A percentile compares a stretch with the other conserved stretches of the same genome.
phyloP scores from a whole-genome alignment of 306 rosid genomes.

The Quercus alba region DNA sequence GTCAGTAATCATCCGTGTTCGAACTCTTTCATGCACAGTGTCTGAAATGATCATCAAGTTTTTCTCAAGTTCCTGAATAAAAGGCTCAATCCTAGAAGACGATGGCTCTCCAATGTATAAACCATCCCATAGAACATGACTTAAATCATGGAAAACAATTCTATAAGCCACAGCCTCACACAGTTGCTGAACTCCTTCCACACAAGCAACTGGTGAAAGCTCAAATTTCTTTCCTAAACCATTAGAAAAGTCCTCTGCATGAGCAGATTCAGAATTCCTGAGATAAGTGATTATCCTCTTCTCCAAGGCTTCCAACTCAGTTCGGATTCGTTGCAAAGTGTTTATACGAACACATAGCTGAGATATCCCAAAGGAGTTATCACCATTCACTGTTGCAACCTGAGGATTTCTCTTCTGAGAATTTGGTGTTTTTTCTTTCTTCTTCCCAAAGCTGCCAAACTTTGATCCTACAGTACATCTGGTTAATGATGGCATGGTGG shows the following conservation, averaged over 20 bases:
- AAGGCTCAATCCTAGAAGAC: conserved; percentile 79
- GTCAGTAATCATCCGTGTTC: conserved; percentile 74
- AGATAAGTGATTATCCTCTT: conserved; percentile 83
- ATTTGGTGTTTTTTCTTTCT: conserved; percentile 82
- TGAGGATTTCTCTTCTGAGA: conserved; percentile 82
- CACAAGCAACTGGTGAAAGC: conserved; percentile 75
- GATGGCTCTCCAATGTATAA: conserved; percentile 82
- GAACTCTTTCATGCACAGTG: conserved; percentile 74
- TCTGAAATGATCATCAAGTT: conserved; percentile 62
- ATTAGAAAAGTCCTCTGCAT: conserved; percentile 77
- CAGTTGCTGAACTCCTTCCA: conserved; percentile 94
- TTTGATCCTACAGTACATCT: conserved; percentile 83
- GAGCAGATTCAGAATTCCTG: conserved; percentile 91
- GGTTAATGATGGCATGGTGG: conserved; percentile 91
- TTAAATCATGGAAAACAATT: conserved; percentile 78
- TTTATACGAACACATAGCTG: conserved; percentile 85
- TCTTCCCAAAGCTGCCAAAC: conserved; percentile 96
- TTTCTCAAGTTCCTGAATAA: conserved; percentile 73
- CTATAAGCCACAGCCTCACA: conserved; percentile 83
- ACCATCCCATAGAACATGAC: conserved; percentile 75
- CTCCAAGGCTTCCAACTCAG: conserved; percentile 85
- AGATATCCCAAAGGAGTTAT: conserved; percentile 64
- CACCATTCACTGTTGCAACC: conserved; percentile 85
- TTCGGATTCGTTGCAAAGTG: conserved; percentile 78
- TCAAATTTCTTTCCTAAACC: conserved; percentile 81